Conservation (phyloP, 495 filamentous ascomycete genomes). For the Tetracladium marchalianum region DNA sequence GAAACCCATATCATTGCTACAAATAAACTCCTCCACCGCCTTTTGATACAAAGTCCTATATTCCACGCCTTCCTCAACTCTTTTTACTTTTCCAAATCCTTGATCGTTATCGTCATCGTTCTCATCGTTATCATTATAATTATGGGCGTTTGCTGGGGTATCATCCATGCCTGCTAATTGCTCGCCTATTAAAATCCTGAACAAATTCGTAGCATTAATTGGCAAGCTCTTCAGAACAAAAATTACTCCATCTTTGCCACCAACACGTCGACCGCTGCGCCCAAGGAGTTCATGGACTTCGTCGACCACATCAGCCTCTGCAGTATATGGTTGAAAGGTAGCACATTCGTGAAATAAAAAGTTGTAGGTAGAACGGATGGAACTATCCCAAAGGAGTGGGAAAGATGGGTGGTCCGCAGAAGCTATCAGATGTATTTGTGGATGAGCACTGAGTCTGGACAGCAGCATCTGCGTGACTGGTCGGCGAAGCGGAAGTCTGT, state of each 20-base stretch:
- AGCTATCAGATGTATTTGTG: conserved; percentile 62
- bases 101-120: conserved; percentile 20
- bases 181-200: conserved; percentile 73
- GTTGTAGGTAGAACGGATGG: conserved; percentile 64
- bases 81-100: conserved; percentile 14
- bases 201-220: conserved; percentile 82
- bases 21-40: conserved; percentile 92
- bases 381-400: conserved; percentile 80
- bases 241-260: conserved; percentile 83
- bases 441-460: conserved; percentile 63
- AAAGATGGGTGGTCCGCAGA: conserved; percentile 84
- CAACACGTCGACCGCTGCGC: conserved; percentile 67
- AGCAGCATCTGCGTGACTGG: conserved; percentile 60
- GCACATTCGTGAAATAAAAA: conserved; percentile 92
- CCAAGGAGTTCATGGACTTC: conserved; percentile 80
- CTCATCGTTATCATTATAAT: conserved; percentile 35
- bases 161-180: conserved; percentile 62
- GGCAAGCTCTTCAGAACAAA: conserved; percentile 85
- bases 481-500: conserved; percentile 65
- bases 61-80: conserved; percentile 55
- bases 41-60: conserved; percentile 89
- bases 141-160: conserved; percentile 26
- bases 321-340: conserved; percentile 63
- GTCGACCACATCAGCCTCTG: conserved; percentile 73
- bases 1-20: conserved; percentile 92